Conservation (phyloP, 2,329 filamentous ascomycete genomes). For the Cordyceps pruinosa region DNA sequence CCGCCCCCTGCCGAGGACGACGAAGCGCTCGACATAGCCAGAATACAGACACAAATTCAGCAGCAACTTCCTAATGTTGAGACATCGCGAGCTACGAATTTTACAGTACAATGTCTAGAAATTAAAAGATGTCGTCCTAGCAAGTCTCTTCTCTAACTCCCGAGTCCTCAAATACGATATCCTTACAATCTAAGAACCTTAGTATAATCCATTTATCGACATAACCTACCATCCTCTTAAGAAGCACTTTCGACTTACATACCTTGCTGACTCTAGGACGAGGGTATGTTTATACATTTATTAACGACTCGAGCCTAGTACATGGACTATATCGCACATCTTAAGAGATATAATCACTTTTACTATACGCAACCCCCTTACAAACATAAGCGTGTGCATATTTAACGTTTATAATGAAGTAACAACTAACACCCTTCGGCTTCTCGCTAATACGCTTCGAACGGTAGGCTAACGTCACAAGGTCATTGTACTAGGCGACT, state of each 20-base stretch:
- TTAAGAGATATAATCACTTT: not conserved
- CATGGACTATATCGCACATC: not conserved
- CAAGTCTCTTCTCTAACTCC: too few relatives aligned
- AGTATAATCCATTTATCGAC: not conserved
- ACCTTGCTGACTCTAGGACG: not conserved
- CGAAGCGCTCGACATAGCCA: too few relatives aligned
- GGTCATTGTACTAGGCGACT: not conserved
- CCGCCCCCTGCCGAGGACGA: too few relatives aligned
- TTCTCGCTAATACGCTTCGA: not conserved
- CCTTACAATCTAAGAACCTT: not conserved
- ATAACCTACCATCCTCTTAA: not conserved
- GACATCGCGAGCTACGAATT: too few relatives aligned
- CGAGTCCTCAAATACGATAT: constrained; percentile 1
- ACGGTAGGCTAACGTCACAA: not conserved
- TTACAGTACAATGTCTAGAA: too few relatives aligned
- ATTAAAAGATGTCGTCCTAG: too few relatives aligned
- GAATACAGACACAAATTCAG: too few relatives aligned
- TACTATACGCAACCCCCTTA: not conserved
- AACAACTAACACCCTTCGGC: too few relatives aligned
- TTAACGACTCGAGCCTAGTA: not conserved
- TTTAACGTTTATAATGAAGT: not conserved
- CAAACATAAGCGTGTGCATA: not conserved
- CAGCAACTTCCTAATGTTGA: too few relatives aligned
- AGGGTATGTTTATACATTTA: not conserved
- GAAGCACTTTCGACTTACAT: not conserved